Evolutionary conservation across 108 stramenopile species (phyloP), one percentile per base, ranked within the genome.

Genomic region (Skeletonema menzelii): DNA sequence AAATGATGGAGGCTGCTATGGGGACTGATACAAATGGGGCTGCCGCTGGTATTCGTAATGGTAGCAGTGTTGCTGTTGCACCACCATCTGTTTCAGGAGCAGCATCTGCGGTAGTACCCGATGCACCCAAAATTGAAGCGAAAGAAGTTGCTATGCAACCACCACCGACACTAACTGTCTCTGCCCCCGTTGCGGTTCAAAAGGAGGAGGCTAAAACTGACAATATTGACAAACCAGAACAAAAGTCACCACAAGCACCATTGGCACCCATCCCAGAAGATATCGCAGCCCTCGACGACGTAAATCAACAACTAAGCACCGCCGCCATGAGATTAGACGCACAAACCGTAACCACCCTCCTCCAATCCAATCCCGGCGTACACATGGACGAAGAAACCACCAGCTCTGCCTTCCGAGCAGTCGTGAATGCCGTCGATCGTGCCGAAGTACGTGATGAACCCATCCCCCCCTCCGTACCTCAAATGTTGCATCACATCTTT

Each of bases 401-500:
- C 67, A 37, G 63, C 38, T 44, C 67, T 14, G 80, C 80, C 37
- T 82, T 82, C 62, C 76, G 80, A 69, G 53, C 75, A 24, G 75
- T 82, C 11, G 80, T 82, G 2, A 55, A 65, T 24, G 62, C 69
- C 0, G 75, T 82, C 46, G 80, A 82, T 56, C 12, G 5, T 19
- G 75, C 75, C 13, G 80, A 82, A 59, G 34, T 17, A 14, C 30
- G 32, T 27, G 80, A 82, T 42, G 11, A 59, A 46, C 69, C 80
- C 4, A 37, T 82, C 12, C 44, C 80, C 3, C 75, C 59, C 15
- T 13, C 70, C 24, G 75, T 82, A 14, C 35, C 80, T 14, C 69
- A 34, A 22, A 82, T 82, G 80, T 63, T 82, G 2, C 80, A 82
- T 59, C 62, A 72, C 27, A 57, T 82, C 56, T 82, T 82, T 44